Base-by-base conservation (phyloP, 2,329 filamentous ascomycete genomes). In the Xylariaceae sp. region DNA sequence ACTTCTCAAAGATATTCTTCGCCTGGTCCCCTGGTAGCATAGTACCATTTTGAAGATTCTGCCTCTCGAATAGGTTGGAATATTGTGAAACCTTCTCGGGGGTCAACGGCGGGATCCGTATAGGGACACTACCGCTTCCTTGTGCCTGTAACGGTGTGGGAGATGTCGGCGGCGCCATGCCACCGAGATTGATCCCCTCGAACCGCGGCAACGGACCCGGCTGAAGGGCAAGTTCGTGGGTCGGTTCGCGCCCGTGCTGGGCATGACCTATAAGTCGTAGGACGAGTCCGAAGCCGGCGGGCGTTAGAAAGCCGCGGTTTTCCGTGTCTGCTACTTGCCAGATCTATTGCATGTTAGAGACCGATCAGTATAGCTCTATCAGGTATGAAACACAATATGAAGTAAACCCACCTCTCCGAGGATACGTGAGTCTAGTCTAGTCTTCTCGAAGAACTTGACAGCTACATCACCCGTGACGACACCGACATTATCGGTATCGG, bases 281-380 rank as follows among this genome's bases (percentile, higher is more conserved):
- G 55, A 96, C 95, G 71, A 96, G 85, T 59, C 93, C 91, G 77
- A 99, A 99, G 71, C 93, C 95, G 42, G 92, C 86, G 19, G 92
- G 92, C 32, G 93, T 97, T 65, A 99, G 80, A 65, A 98, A 89
- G 50, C 95, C 95, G 63, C 93, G 87, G 78, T 99, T 99, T 78
- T 98, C 93, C 64, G 86, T 92, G 78, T 99, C 95, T 65, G 95
- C 93, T 73, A 99, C 95, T 77, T 98, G 93, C 95, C 95, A 99
- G 82, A 99, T 98, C 90, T 96, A 74, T 56, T 62, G 20, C 12
- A 12, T 9, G 53, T 62, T n/a, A 51, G 47, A 44, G 16, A 23
- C 18, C 43, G 52, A 65, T 77, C 57, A 74, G 72, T 59, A 64
- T 45, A 37, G 52, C 26, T 50, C 45, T 44, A 43, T 45, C n/a